A percentile compares a stretch with the other conserved stretches of the same genome.
Conservation (phyloP, 345 rosid genomes). For the Syzygium jambos region DNA sequence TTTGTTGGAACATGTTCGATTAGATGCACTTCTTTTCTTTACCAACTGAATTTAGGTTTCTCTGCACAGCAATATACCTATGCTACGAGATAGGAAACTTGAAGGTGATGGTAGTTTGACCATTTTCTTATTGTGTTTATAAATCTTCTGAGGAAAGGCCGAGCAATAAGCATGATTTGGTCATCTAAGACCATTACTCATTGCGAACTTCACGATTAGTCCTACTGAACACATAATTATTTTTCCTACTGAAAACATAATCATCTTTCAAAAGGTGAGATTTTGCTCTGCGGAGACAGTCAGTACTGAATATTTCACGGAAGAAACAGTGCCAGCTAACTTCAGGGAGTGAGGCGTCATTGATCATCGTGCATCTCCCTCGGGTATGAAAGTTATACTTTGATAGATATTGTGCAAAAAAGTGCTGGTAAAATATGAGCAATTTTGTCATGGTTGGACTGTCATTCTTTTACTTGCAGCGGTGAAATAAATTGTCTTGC, state of each 20-base stretch:
- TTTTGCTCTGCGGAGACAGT: constrained; percentile 62
- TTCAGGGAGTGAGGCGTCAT: constrained; percentile 32
- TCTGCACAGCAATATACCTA: neutral
- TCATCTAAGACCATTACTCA: neutral
- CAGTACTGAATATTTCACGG: constrained; percentile 69
- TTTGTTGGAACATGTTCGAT: neutral
- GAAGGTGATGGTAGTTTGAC: neutral
- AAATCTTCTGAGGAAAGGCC: neutral
- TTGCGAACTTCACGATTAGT: neutral
- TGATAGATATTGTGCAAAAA: neutral
- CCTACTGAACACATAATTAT: neutral
- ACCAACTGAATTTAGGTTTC: neutral
- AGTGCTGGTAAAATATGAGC: neutral
- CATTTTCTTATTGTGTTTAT: neutral
- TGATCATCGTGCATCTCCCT: neutral
- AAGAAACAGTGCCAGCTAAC: constrained; percentile 53
- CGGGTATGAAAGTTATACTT: neutral
- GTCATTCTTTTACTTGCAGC: neutral
- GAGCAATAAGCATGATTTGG: neutral
- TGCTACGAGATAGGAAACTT: neutral
- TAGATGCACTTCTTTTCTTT: neutral
- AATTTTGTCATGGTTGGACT: neutral
- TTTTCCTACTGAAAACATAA: neutral
- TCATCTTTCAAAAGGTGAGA: constrained; percentile 46
- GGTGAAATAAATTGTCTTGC: neutral